Base-by-base conservation (phyloP, 78 protist species). In the Bodo saltans region DNA sequence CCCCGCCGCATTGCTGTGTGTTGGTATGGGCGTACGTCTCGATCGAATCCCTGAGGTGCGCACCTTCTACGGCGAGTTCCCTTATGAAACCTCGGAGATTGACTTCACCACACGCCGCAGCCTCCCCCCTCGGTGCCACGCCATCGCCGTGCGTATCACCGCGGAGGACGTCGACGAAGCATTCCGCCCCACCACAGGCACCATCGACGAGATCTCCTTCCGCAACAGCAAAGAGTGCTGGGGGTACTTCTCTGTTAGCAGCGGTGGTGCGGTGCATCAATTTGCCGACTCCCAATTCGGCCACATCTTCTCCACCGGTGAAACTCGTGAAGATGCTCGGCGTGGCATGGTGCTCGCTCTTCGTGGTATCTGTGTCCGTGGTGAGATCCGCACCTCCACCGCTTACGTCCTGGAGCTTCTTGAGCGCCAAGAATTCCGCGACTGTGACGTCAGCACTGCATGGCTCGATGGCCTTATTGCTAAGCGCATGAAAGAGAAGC, bases 101-200 rank as follows among this genome's bases (percentile, higher is more conserved):
- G 93, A 93, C 85, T 88, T 94, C 74, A 42, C 53, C 70, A 83
- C 29, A 68, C 29, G 34, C 76, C 17, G 53, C 35, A 52, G 78
- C 1, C 28, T 33, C 28, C 42, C 17, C 60, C 88, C 89, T 0
- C n/a, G 39, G 26, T 89, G 93, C 29, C 98, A 96, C 88, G 92
- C 88, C 72, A 90, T 97, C 29, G 99, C 99, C 17, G 91, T 85
- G 39, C 93, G 99, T 39, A 94, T 97, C 85, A 97, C 99, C 0
- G 98, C 98, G 60, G 99, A 97, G 88, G 95, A 97, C 90, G 94
- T 98, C 17, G 98, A 92, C n/a, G 96, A 93, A 37, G 95, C 95
- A 28, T 95, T 95, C 93, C 88, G 92, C 79, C 98, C 98, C 35
- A 86, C 95, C 33, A 74, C 88, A 0, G 98, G 98, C 37, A 8